Evolutionary conservation across 495 filamentous ascomycete genomes (phyloP).

Genomic region (Tetracladium setigerum): DNA sequence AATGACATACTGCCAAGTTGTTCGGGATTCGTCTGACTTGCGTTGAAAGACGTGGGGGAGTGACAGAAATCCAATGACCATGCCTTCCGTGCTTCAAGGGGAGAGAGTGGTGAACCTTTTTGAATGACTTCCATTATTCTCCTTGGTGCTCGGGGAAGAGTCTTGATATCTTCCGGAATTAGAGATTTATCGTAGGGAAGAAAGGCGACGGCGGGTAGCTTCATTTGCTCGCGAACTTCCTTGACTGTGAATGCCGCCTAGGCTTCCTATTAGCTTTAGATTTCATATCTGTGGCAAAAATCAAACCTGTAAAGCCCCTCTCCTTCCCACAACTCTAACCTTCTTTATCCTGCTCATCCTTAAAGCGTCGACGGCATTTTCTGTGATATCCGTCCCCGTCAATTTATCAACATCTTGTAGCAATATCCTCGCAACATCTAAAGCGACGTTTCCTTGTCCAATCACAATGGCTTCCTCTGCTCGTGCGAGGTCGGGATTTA

Average conservation of each 20-base stretch:
- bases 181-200: slow-evolving; percentile 57
- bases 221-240: slow-evolving; percentile 79
- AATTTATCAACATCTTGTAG: slow-evolving; percentile 64
- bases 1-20: slow-evolving; percentile 57
- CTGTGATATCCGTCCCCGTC: slow-evolving; percentile 78
- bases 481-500: slow-evolving; percentile 67
- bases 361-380: slow-evolving; percentile 68
- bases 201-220: slow-evolving; percentile 66
- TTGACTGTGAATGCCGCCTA: slow-evolving; percentile 92
- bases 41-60: slow-evolving; percentile 61
- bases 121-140: slow-evolving; percentile 72
- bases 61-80: slow-evolving; percentile 84
- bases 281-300: background rate
- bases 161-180: slow-evolving; percentile 52
- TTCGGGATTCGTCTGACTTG: slow-evolving; percentile 33
- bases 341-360: slow-evolving; percentile 65
- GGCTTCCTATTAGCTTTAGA: slow-evolving; percentile 3
- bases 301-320: slow-evolving; percentile 76
- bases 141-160: slow-evolving; percentile 63
- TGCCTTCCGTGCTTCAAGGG: slow-evolving; percentile 44
- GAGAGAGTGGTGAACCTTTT: slow-evolving; percentile 55
- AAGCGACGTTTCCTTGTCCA: slow-evolving; percentile 91
- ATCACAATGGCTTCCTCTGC: slow-evolving; percentile 85
- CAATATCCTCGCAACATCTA: slow-evolving; percentile 88
- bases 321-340: slow-evolving; percentile 76